Base-by-base conservation (phyloP, 192 early-diverging fungal species). In the Linnemannia zychae region DNA sequence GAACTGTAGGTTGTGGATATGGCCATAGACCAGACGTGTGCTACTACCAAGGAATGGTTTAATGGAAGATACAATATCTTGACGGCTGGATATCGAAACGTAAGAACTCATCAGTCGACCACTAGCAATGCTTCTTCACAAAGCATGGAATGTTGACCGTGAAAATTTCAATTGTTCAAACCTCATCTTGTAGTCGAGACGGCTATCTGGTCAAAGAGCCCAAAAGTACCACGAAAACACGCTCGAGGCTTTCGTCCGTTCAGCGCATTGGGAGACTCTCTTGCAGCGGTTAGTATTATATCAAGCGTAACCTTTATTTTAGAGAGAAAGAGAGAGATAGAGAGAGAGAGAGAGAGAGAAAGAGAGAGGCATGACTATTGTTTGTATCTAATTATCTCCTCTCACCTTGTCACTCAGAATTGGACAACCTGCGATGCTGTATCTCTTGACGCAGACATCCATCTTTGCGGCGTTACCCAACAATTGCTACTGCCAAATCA, bases 401-500 rank as follows among this genome's bases (percentile, higher is more conserved):
- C 31, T 40, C 36, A 15, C 36, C 33, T 9, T 33, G 34, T 7
- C 13, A 7, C 24, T n/a, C 73, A 80, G 87, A 24, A 80, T 88
- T 33, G 87, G 87, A 4, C 67, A 76, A 2, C 48, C 36, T 15
- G 78, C 82, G 5, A 88, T 88, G 87, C 37, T 77, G 17, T 78
- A 77, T 34, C 72, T 88, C 13, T 67, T 88, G 67, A 77, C 72
- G 28, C 53, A 70, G 7, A 88, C 87, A 2, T 84, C 78, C 15
- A 80, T 88, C 15, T 88, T 88, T 75, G 79, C 74, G 3, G 71
- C 74, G 28, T 67, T 88, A 13, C 71, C 78, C 7, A 88, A 88
- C 53, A 88, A 83, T 46, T 80, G 87, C 72, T 88, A 84, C 46
- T 88, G 82, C 18, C 87, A 88, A 31, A 77, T 88, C 50, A 88